phyloP scores from a whole-genome alignment of 2,329 filamentous ascomycete genomes.

The Nigrospora oryzae region DNA sequence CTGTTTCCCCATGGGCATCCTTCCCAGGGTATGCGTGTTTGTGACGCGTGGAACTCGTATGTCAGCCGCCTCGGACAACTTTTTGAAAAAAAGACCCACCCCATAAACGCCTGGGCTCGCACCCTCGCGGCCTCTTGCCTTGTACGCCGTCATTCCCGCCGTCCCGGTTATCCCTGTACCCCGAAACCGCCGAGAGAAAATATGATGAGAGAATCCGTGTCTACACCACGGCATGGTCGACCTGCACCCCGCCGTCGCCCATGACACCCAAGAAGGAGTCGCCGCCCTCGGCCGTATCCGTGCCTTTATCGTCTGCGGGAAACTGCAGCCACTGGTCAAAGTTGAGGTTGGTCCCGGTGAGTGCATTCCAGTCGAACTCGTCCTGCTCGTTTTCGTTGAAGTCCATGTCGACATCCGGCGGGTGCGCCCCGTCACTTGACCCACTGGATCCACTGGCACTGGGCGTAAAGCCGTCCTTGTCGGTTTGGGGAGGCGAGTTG shows the following conservation, averaged over 20 bases:
- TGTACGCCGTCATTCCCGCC: too few relatives aligned
- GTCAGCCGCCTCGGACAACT: too few relatives aligned
- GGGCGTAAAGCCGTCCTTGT: conserved; percentile 32
- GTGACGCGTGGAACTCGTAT: too few relatives aligned
- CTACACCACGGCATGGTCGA: too few relatives aligned
- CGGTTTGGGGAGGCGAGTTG: conserved; percentile 36
- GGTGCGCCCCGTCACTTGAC: conserved; percentile 27
- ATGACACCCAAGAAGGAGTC: background rate
- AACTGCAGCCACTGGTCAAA: conserved; percentile 53
- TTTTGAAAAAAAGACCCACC: too few relatives aligned
- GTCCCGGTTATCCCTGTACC: too few relatives aligned
- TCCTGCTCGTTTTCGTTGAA: conserved; percentile 30
- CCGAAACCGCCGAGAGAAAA: too few relatives aligned
- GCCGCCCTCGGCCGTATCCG: conserved; percentile 2
- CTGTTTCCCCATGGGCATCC: too few relatives aligned
- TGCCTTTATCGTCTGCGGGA: conserved; percentile 35
- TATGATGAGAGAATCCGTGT: too few relatives aligned
- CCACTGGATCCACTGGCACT: conserved; percentile 32
- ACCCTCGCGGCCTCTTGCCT: too few relatives aligned
- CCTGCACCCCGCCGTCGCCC: background rate
- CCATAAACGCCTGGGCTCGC: too few relatives aligned
- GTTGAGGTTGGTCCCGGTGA: conserved; percentile 44
- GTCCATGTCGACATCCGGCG: conserved; percentile 36
- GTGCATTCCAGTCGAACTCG: conserved; percentile 46
- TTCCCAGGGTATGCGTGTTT: too few relatives aligned